A percentile compares a stretch with the other conserved stretches of the same genome.
Conservation (phyloP, 805 yeast genomes). For the Saturnispora ahearnii region DNA sequence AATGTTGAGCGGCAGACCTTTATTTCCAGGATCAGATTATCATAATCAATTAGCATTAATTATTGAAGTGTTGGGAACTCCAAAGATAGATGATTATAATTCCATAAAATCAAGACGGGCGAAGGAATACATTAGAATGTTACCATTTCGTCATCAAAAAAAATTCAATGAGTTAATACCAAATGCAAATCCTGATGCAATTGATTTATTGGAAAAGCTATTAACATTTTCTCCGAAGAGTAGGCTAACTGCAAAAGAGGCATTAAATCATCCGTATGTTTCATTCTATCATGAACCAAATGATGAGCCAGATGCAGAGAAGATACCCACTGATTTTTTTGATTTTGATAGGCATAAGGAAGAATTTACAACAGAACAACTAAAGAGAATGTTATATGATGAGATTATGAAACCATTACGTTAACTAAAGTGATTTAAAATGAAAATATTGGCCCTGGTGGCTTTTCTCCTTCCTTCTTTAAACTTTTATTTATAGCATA, state of each 20-base stretch:
- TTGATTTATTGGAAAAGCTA: constrained; percentile 61
- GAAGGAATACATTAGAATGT: constrained; percentile 72
- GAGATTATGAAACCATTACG: constrained; percentile 59
- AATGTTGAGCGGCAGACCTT: constrained; percentile 73
- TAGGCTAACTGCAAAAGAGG: constrained; percentile 77
- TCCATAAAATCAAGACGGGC: constrained; percentile 76
- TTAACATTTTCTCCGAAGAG: constrained; percentile 76
- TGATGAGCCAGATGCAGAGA: constrained; percentile 82
- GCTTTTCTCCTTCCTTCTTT: background rate
- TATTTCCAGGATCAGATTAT: constrained; percentile 92
- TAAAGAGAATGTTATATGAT: constrained; percentile 68
- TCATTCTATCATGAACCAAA: constrained; percentile 86
- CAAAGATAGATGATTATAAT: constrained; percentile 66
- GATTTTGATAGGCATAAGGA: constrained; percentile 83
- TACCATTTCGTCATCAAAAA: constrained; percentile 61
- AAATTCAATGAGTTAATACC: constrained; percentile 46
- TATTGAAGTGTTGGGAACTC: constrained; percentile 81
- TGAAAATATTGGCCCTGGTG: background rate
- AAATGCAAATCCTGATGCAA: constrained; percentile 51
- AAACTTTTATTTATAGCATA: background rate
- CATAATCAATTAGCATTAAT: constrained; percentile 83
- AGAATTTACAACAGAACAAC: constrained; percentile 62
- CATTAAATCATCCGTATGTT: constrained; percentile 79
- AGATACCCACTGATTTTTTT: constrained; percentile 80
- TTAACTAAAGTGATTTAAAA: background rate